Percentiles rank a stretch among this genome's conserved stretches.
Evolutionary conservation across 768 basidiomycete species (phyloP).

Genomic region (Strobilomyces dryophilus): DNA sequence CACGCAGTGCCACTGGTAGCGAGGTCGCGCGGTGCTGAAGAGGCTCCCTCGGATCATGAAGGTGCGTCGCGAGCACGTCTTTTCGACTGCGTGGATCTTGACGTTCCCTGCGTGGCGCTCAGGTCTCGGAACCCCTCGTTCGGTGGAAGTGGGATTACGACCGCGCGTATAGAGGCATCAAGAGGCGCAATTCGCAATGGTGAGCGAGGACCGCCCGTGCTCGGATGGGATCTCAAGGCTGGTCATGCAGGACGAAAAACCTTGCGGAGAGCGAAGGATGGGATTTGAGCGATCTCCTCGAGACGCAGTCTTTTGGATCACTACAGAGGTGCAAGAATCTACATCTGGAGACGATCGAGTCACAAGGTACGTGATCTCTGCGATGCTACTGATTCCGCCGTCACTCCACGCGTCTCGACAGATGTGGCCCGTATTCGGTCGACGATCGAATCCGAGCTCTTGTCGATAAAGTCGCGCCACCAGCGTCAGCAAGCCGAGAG

Average conservation of each 20-base stretch:
- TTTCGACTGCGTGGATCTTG: not conserved
- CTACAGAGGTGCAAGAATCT: constrained; percentile 36
- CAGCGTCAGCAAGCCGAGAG: constrained; percentile 27
- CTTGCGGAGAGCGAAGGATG: constrained; percentile 42
- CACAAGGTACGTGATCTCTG: constrained; percentile 31
- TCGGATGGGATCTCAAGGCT: not conserved
- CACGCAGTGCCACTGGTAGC: constrained; percentile 1
- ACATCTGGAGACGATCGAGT: constrained; percentile 36
- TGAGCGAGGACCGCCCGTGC: not conserved
- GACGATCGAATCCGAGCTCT: constrained; percentile 29
- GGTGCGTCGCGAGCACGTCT: constrained; percentile 7
- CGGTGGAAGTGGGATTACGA: constrained; percentile 27
- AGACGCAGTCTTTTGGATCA: constrained; percentile 35
- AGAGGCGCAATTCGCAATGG: constrained; percentile 15
- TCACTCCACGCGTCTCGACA: not conserved
- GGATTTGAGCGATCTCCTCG: constrained; percentile 38
- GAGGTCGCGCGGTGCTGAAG: not conserved
- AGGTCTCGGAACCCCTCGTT: constrained; percentile 23
- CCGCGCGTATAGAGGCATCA: not conserved
- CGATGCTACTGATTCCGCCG: too few relatives aligned
- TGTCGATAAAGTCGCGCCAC: constrained; percentile 21
- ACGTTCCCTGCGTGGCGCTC: not conserved
- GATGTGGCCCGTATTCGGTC: constrained; percentile 17
- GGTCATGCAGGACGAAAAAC: constrained; percentile 29
- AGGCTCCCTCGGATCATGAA: constrained; percentile 15